Percentiles rank a stretch among this genome's conserved stretches.
Evolutionary conservation across 2,329 filamentous ascomycete species (phyloP).

Genomic region (Spiromastix sp.): DNA sequence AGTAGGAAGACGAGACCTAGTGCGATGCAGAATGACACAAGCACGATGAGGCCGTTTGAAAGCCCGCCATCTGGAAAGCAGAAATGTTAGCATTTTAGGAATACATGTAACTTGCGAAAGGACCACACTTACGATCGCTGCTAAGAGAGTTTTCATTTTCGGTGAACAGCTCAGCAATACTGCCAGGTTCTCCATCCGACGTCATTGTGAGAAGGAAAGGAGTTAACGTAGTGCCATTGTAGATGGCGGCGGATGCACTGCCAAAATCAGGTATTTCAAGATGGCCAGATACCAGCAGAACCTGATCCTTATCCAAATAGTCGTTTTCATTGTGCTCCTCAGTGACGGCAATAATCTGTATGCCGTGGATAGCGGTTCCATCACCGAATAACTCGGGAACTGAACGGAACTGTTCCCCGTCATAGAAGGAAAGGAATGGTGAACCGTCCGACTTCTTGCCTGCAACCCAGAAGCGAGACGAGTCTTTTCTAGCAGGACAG

Average conservation of each 20-base stretch:
- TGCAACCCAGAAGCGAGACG: constrained; percentile 69
- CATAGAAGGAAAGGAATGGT: constrained; percentile 71
- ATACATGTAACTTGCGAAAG: background rate
- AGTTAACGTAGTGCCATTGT: constrained; percentile 66
- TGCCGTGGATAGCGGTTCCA: constrained; percentile 60
- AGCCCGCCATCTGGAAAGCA: constrained; percentile 23
- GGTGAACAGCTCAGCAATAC: constrained; percentile 72
- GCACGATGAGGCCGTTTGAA: constrained; percentile 35
- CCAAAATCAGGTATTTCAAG: constrained; percentile 68
- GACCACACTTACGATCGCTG: constrained; percentile 43
- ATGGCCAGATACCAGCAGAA: constrained; percentile 74
- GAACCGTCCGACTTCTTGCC: constrained; percentile 60
- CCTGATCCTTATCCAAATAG: constrained; percentile 56
- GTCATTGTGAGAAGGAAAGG: constrained; percentile 74
- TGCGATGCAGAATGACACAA: constrained; percentile 38
- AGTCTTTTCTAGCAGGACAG: constrained; percentile 60
- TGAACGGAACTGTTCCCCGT: constrained; percentile 60
- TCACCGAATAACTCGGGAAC: constrained; percentile 53
- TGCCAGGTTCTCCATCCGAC: constrained; percentile 55
- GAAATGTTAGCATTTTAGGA: constrained; percentile 8
- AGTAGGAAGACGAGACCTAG: constrained; percentile 39
- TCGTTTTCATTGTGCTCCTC: constrained; percentile 54
- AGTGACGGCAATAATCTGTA: constrained; percentile 70
- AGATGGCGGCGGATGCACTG: constrained; percentile 74
- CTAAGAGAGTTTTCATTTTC: constrained; percentile 70